Evolutionary conservation across 140 eudicot genomes (phyloP).

Genomic region (Cichorium intybus): DNA sequence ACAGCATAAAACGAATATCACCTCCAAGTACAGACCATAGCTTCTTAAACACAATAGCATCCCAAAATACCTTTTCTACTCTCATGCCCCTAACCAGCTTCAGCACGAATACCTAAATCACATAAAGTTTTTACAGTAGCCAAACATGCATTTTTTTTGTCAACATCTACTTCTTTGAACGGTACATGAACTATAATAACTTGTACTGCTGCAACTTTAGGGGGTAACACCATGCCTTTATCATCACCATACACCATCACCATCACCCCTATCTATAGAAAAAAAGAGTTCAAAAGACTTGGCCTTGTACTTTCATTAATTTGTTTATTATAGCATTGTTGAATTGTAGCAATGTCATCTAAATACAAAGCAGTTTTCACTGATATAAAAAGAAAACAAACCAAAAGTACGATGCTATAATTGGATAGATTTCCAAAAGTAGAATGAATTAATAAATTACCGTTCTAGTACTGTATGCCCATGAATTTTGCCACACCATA

Average conservation of each 20-base stretch:
- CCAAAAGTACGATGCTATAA: background rate
- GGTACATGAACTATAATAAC: constrained; percentile 78
- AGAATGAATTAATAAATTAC: constrained; percentile 16
- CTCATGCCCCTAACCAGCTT: constrained; percentile 88
- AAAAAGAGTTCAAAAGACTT: too few relatives aligned
- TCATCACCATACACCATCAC: constrained; percentile 90
- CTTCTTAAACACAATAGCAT: constrained; percentile 62
- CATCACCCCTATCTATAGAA: constrained; percentile 75
- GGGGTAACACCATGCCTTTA: constrained; percentile 80
- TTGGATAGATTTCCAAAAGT: too few relatives aligned
- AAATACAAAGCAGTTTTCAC: too few relatives aligned
- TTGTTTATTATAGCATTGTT: too few relatives aligned
- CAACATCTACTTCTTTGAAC: constrained; percentile 59
- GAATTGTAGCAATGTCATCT: too few relatives aligned
- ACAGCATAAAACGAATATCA: constrained; percentile 82
- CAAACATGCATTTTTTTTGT: constrained; percentile 53
- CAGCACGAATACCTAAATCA: constrained; percentile 64
- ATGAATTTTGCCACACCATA: constrained; percentile 82
- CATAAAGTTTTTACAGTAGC: constrained; percentile 46
- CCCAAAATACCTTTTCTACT: constrained; percentile 77
- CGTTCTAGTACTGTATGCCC: constrained; percentile 82
- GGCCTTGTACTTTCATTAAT: too few relatives aligned
- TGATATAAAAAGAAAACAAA: too few relatives aligned
- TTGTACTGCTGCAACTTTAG: constrained; percentile 73
- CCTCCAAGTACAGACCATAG: constrained; percentile 83